These are phyloP conservation scores for Begonia masoniana DNA, from an alignment of 306 rosid genomes.

Conservation along the genomic window DNA sequence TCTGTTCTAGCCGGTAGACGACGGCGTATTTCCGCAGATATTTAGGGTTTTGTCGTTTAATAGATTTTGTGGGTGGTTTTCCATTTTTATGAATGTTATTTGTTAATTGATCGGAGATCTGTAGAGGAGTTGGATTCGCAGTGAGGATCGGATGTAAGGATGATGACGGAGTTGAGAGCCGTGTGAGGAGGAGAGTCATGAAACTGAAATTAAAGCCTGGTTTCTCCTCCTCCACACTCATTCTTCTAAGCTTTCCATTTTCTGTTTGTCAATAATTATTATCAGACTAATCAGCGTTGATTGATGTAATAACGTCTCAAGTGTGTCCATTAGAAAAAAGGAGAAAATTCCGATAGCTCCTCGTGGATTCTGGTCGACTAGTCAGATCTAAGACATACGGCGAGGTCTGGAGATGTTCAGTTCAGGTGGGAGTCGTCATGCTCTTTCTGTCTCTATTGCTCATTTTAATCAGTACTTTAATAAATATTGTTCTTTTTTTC, in stretches of 20 bases:
- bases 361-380: background rate
- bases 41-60: conserved; percentile 36
- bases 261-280: no score
- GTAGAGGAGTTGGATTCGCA: no score
- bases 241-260: background rate
- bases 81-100: no score
- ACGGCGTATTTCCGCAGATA: conserved; percentile 41
- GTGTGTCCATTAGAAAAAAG: no score
- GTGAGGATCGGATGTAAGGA: background rate
- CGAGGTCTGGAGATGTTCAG: no score
- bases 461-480: background rate
- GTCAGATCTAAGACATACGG: background rate
- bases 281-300: no score
- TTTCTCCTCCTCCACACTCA: background rate
- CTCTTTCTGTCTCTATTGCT: background rate
- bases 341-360: background rate
- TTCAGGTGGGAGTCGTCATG: no score
- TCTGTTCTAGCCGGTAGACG: conserved; percentile 20
- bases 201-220: background rate
- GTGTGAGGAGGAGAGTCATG: background rate
- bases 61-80: background rate
- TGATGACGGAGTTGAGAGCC: background rate
- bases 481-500: background rate
- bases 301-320: no score
- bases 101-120: no score